Conservation (phyloP, 805 yeast species). For the Nakazawaea populi region DNA sequence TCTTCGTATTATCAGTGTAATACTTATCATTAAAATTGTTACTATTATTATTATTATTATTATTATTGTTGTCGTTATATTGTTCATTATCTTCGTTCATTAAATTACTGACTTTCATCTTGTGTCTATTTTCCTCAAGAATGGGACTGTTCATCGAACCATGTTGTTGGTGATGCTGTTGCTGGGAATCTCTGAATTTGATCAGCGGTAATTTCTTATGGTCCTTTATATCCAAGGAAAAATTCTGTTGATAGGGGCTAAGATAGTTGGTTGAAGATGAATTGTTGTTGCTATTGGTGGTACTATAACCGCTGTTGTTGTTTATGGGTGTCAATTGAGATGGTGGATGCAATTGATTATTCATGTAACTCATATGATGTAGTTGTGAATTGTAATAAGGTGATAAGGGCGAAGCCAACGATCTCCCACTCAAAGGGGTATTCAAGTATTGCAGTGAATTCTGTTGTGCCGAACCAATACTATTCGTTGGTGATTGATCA, state of each 20-base stretch:
- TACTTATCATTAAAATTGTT: background rate
- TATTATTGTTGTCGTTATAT: background rate
- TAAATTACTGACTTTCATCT: constrained; percentile 8
- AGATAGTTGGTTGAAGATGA: background rate
- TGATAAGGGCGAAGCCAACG: constrained; percentile 4
- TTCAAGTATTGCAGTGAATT: constrained; percentile 2
- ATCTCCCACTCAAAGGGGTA: constrained; percentile 8
- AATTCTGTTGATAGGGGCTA: constrained; percentile 7
- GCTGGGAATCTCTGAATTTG: constrained; percentile 6
- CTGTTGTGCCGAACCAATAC: background rate
- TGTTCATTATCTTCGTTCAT: constrained; percentile 6
- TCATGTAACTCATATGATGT: constrained; percentile 9
- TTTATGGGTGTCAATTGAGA: background rate
- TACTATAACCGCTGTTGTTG: background rate
- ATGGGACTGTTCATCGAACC: background rate
- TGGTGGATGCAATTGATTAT: constrained; percentile 7
- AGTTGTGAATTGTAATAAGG: constrained; percentile 7
- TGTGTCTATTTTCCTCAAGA: background rate
- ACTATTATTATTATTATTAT: background rate
- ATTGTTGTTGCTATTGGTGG: background rate
- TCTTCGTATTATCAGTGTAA: too few species aligned
- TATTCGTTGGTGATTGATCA: background rate
- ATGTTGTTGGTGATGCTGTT: background rate
- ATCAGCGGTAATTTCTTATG: constrained; percentile 10
- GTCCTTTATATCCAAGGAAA: constrained; percentile 2